Evolutionary conservation across 108 stramenopile genomes (phyloP).

Genomic region (Nannochloropsis oceanica): DNA sequence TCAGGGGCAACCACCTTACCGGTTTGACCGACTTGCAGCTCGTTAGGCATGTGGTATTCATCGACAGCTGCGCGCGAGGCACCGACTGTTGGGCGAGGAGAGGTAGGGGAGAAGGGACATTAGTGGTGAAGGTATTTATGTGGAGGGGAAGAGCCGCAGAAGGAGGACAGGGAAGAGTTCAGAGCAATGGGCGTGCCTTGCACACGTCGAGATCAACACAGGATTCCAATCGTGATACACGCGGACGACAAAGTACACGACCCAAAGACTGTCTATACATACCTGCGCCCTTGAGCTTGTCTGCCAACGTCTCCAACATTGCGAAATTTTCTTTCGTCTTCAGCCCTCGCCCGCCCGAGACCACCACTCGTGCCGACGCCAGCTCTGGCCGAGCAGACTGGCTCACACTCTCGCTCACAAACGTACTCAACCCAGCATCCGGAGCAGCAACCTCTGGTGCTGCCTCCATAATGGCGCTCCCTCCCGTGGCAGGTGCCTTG

Average conservation of each 20-base stretch:
- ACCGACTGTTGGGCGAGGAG: constrained; percentile 1
- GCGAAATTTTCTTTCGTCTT: constrained; percentile 86
- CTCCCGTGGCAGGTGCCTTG: constrained; percentile 56
- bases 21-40: constrained; percentile 97
- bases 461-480: constrained; percentile 45
- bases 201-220: too few species aligned
- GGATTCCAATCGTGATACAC: not conserved
- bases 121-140: too few species aligned
- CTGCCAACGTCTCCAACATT: constrained; percentile 81
- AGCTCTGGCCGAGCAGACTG: constrained; percentile 85
- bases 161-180: too few species aligned
- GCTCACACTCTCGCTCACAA: constrained; percentile 30
- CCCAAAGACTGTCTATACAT: not conserved
- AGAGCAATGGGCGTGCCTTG: too few species aligned
- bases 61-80: constrained; percentile 90
- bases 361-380: constrained; percentile 66
- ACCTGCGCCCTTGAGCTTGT: constrained; percentile 68
- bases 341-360: constrained; percentile 91
- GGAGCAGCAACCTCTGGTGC: constrained; percentile 31
- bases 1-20: constrained; percentile 96
- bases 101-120: not conserved
- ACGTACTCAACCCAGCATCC: constrained; percentile 31
- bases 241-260: not conserved
- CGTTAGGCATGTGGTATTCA: constrained; percentile 94
- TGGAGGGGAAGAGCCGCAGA: too few species aligned